Conservation (phyloP, 2,329 filamentous ascomycete species). For the Elsinoe fawcettii region DNA sequence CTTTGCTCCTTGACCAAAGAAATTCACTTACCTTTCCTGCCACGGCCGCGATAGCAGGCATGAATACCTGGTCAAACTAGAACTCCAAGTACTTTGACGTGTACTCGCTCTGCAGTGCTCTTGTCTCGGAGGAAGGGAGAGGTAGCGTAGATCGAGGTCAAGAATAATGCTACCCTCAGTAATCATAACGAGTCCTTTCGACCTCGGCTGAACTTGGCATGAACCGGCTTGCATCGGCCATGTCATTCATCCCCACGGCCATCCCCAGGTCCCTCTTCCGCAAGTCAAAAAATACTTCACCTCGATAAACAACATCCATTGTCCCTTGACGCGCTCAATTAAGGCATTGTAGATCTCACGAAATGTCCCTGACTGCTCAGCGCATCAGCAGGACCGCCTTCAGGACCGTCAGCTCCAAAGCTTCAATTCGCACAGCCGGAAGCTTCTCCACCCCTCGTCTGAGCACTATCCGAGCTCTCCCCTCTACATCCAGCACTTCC, state of each 20-base stretch:
- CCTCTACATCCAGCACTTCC: conserved; percentile 29
- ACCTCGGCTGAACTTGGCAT: conserved; percentile 8
- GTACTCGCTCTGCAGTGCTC: too few relatives aligned
- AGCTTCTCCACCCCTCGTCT: conserved; percentile 13
- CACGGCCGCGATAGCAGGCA: too few relatives aligned
- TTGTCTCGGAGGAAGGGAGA: too few relatives aligned
- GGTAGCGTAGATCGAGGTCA: too few relatives aligned
- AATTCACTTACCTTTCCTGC: too few relatives aligned
- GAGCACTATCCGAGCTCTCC: conserved; percentile 19
- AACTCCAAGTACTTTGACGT: too few relatives aligned
- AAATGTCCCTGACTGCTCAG: conserved; percentile 15
- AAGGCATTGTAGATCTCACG: neutral
- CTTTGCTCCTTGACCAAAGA: too few relatives aligned
- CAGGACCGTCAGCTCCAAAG: conserved; percentile 18
- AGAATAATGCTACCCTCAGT: too few relatives aligned
- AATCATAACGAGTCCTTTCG: neutral
- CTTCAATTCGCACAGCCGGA: conserved; percentile 14
- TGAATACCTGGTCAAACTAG: too few relatives aligned
- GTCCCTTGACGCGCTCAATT: conserved; percentile 12
- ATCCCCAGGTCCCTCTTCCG: neutral
- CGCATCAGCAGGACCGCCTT: conserved; percentile 14
- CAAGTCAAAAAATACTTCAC: conserved; percentile 1
- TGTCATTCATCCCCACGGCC: neutral
- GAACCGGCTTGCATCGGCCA: conserved; percentile 14
- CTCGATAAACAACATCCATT: conserved; percentile 7